Percentiles rank a stretch among this genome's conserved stretches.
phyloP scores from a whole-genome alignment of 768 basidiomycete genomes.

The Suillus sp. region DNA sequence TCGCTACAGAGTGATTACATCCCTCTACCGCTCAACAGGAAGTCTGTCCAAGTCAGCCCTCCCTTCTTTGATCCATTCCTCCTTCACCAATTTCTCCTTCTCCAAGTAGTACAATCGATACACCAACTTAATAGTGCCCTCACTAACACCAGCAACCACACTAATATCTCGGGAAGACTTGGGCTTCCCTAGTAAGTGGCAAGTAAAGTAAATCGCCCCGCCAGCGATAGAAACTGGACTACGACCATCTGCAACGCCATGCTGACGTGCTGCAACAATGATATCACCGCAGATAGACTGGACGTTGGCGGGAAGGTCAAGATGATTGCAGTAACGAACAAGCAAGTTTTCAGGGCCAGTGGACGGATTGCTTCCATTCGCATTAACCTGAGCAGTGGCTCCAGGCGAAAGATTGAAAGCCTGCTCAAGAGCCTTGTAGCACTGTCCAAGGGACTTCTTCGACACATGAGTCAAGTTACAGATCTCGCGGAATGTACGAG shows the following conservation, averaged over 20 bases:
- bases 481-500: constrained; percentile 94
- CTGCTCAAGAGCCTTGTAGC: constrained; percentile 85
- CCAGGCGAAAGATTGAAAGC: constrained; percentile 89
- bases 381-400: constrained; percentile 56
- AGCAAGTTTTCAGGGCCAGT: constrained; percentile 85
- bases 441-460: constrained; percentile 94
- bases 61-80: constrained; percentile 83
- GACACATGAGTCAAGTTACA: constrained; percentile 91
- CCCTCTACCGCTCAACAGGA: constrained; percentile 26
- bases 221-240: constrained; percentile 99
- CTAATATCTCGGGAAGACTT: constrained; percentile 87
- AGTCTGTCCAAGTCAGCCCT: constrained; percentile 51
- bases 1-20: background rate
- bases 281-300: constrained; percentile 85
- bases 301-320: constrained; percentile 80
- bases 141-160: constrained; percentile 89
- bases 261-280: constrained; percentile 75
- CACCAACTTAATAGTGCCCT: constrained; percentile 91
- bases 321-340: constrained; percentile 92
- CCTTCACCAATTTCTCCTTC: constrained; percentile 77
- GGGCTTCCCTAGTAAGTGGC: constrained; percentile 71
- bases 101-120: constrained; percentile 77
- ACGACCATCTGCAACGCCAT: constrained; percentile 90
- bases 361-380: constrained; percentile 38
- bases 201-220: constrained; percentile 93